Percentiles rank a stretch among this genome's conserved stretches.
phyloP scores from a whole-genome alignment of 768 basidiomycete genomes.

The Galerina sulciceps region DNA sequence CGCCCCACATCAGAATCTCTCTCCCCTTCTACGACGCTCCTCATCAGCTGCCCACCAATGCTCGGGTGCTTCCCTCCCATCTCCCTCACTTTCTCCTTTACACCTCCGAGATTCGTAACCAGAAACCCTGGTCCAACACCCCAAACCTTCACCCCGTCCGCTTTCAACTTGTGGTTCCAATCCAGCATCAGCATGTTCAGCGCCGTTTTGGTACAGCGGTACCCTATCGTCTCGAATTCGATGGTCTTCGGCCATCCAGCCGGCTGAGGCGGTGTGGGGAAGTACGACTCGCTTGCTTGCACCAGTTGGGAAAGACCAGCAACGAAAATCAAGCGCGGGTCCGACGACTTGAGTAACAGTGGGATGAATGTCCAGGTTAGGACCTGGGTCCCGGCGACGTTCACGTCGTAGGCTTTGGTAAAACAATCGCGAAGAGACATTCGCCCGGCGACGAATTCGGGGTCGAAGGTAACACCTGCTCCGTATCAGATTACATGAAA shows the following conservation, averaged over 20 bases:
- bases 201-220: neutral
- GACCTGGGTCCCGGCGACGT: neutral
- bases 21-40: constrained; percentile 1
- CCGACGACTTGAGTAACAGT: neutral
- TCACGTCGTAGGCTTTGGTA: neutral
- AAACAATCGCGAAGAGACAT: neutral
- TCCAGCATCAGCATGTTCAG: constrained; percentile 3
- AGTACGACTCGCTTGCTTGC: constrained; percentile 1
- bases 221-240: constrained; percentile 1
- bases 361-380: constrained; percentile 1
- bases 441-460: neutral
- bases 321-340: neutral
- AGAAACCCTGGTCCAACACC: neutral
- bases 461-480: neutral
- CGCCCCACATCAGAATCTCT: neutral
- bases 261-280: neutral
- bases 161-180: constrained; percentile 6
- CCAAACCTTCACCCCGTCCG: constrained; percentile 1
- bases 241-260: constrained; percentile 2
- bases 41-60: neutral
- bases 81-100: neutral
- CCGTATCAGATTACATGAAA: no score
- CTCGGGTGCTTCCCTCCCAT: constrained; percentile 2
- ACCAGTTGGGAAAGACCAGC: neutral
- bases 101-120: neutral